A percentile compares a stretch with the other conserved stretches of the same genome.
Conservation (phyloP, 768 basidiomycete genomes). For the Suillus bovinus region DNA sequence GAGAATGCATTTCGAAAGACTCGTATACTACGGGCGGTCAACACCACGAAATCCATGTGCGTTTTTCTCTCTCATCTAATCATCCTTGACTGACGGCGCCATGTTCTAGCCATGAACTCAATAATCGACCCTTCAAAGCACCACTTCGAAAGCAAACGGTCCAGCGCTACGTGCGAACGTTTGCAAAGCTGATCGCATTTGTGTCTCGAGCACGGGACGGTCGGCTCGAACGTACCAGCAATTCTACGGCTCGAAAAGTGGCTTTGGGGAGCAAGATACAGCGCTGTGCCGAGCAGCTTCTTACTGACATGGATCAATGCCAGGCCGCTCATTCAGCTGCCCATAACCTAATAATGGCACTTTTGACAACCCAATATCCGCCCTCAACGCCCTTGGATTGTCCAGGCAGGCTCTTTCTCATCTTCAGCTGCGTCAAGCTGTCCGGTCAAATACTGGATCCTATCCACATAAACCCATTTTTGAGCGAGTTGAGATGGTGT, state of each 20-base stretch:
- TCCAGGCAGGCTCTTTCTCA: neutral
- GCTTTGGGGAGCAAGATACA: neutral
- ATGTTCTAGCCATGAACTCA: neutral
- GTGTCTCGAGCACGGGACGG: neutral
- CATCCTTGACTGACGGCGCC: neutral
- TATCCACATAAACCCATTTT: neutral
- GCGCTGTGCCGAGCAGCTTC: neutral
- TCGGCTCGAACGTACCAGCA: neutral
- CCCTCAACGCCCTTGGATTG: neutral
- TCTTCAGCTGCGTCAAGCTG: neutral
- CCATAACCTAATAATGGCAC: neutral
- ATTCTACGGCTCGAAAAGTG: neutral
- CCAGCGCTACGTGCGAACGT: neutral
- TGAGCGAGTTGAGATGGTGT: neutral
- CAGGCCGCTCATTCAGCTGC: neutral
- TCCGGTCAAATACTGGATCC: neutral
- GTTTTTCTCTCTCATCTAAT: neutral
- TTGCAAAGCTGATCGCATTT: neutral
- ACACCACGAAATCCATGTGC: neutral
- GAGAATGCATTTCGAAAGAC: neutral
- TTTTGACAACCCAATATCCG: neutral
- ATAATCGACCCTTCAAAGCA: neutral
- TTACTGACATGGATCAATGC: neutral
- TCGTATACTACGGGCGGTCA: neutral
- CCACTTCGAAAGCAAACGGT: neutral